phyloP scores from a whole-genome alignment of 257 asterid species.

The Nicotiana undulata region DNA sequence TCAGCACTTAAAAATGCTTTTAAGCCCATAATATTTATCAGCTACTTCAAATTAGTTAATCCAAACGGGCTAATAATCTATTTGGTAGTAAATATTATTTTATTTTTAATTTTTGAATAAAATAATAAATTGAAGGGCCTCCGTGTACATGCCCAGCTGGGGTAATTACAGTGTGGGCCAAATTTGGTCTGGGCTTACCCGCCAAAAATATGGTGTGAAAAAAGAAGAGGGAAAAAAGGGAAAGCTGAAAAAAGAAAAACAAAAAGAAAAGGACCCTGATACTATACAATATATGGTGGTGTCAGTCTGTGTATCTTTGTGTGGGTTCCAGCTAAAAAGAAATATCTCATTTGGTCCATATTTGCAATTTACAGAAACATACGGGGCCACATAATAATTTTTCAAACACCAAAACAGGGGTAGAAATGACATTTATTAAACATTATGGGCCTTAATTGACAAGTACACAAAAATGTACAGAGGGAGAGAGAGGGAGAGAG shows the following conservation, averaged over 20 bases:
- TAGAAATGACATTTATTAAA: background rate
- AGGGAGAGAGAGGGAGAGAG: background rate
- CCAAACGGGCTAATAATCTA: no score
- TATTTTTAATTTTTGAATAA: background rate
- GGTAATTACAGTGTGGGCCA: background rate
- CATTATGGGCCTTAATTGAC: background rate
- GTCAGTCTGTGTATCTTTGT: background rate
- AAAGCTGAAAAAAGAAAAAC: background rate
- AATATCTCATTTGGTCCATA: background rate
- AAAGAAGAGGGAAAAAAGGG: background rate
- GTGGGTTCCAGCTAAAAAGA: background rate
- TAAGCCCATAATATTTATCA: no score
- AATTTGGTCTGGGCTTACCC: background rate
- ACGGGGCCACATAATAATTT: background rate
- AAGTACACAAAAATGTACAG: background rate
- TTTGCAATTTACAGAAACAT: background rate
- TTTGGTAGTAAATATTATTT: background rate
- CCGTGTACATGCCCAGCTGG: background rate
- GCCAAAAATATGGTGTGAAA: background rate
- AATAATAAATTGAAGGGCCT: background rate
- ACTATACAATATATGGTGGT: background rate
- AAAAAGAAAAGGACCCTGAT: background rate
- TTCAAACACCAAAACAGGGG: background rate
- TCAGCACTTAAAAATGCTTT: no score
- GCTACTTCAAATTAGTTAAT: no score